Evolutionary conservation across 768 basidiomycete genomes (phyloP).

Genomic region (Pisolithus sp.): DNA sequence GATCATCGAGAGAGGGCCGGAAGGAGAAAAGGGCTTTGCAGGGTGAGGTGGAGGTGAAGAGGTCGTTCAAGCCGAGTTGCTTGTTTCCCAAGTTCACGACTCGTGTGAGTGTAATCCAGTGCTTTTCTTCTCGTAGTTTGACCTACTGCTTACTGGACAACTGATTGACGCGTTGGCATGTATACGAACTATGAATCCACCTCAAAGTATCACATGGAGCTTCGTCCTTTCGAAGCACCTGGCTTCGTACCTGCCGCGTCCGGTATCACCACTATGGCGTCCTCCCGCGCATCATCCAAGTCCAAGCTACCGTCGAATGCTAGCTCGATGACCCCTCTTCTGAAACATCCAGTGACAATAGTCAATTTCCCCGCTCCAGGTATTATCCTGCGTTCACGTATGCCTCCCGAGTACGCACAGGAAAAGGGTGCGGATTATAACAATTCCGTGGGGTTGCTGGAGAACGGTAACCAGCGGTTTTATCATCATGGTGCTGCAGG

Average conservation of each 20-base stretch:
- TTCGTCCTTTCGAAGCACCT: slow-evolving; percentile 36
- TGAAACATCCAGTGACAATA: slow-evolving; percentile 37
- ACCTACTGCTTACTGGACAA: background rate
- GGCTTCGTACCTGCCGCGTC: slow-evolving; percentile 32
- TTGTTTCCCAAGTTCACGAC: slow-evolving; percentile 41
- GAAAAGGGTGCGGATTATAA: slow-evolving; percentile 43
- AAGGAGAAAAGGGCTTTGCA: slow-evolving; percentile 32
- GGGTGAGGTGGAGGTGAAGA: slow-evolving; percentile 48
- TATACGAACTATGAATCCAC: background rate
- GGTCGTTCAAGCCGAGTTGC: slow-evolving; percentile 37
- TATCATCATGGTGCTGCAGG: slow-evolving; percentile 13
- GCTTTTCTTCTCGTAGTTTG: background rate
- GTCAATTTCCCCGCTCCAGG: slow-evolving; percentile 35
- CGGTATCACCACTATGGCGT: background rate
- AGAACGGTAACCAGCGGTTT: slow-evolving; percentile 53
- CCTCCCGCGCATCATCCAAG: background rate
- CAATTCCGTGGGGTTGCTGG: slow-evolving; percentile 43
- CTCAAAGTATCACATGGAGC: slow-evolving; percentile 38
- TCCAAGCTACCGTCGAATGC: background rate
- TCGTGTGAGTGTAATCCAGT: slow-evolving; percentile 29
- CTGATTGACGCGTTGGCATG: background rate
- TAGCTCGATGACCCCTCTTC: slow-evolving; percentile 22
- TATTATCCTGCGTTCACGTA: slow-evolving; percentile 36
- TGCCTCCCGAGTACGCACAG: slow-evolving; percentile 47
- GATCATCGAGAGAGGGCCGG: slow-evolving; percentile 7